Percentiles rank a stretch among this genome's conserved stretches.
Conservation (phyloP, 192 early-diverging fungal genomes). For the Backusella westeae region DNA sequence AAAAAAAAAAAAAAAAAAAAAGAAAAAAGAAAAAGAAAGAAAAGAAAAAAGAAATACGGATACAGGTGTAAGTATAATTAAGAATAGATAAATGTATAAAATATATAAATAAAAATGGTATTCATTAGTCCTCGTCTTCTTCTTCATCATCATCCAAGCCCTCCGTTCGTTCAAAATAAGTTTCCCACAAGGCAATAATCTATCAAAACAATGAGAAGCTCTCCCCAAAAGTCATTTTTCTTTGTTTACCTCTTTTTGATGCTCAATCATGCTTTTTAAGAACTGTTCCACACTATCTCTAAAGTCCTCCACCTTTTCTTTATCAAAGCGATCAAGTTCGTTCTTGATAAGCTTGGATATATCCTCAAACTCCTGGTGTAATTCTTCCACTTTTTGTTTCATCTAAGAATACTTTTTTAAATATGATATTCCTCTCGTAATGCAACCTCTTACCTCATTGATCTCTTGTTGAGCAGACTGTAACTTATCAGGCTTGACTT, state of each 20-base stretch:
- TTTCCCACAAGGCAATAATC: slow-evolving; percentile 40
- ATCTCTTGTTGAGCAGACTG: slow-evolving; percentile 41
- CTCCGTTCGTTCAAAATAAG: slow-evolving; percentile 37
- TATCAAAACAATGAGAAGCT: background rate
- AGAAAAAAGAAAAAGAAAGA: too few species aligned
- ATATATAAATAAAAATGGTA: background rate
- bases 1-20: too few species aligned
- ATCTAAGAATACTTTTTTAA: slow-evolving; percentile 31
- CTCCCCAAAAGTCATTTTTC: background rate
- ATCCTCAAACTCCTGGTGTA: slow-evolving; percentile 69
- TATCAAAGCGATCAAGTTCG: slow-evolving; percentile 80
- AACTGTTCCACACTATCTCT: slow-evolving; percentile 69
- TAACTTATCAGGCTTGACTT: slow-evolving; percentile 51
- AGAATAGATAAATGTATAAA: background rate
- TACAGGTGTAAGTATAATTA: background rate
- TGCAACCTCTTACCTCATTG: slow-evolving; percentile 41
- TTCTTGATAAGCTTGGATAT: slow-evolving; percentile 67
- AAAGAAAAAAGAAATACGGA: background rate
- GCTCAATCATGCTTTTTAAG: slow-evolving; percentile 72
- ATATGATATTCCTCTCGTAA: too few species aligned
- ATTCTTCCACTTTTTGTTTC: slow-evolving; percentile 44
- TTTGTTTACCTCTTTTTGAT: slow-evolving; percentile 67
- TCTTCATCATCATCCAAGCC: slow-evolving; percentile 20
- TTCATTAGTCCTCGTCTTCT: background rate
- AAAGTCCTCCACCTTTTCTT: slow-evolving; percentile 78